These are phyloP conservation scores for Lipomyces mesembrius DNA, from an alignment of 805 yeast species.

Conservation along the genomic window DNA sequence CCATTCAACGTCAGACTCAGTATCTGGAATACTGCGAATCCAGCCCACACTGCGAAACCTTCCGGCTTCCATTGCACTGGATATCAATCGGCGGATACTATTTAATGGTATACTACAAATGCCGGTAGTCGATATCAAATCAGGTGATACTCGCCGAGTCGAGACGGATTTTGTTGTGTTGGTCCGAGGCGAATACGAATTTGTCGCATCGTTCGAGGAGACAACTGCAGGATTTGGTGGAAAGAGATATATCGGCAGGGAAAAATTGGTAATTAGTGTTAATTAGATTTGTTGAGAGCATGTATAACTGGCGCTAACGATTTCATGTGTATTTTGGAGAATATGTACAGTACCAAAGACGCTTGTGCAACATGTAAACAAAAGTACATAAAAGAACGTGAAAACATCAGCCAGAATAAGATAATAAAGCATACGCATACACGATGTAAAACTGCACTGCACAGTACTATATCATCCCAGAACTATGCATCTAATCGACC, in stretches of 20 bases:
- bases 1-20: neutral
- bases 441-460: too few species aligned
- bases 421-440: neutral
- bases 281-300: constrained; percentile 1
- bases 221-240: constrained; percentile 33
- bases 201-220: constrained; percentile 69
- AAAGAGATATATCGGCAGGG: constrained; percentile 27
- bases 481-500: neutral
- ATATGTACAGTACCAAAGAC: constrained; percentile 9
- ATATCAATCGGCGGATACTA: constrained; percentile 63
- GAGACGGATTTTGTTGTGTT: constrained; percentile 65
- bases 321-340: neutral
- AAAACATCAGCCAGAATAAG: neutral
- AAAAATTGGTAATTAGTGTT: constrained; percentile 28
- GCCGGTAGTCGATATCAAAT: constrained; percentile 50
- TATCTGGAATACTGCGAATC: constrained; percentile 27
- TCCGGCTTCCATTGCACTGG: constrained; percentile 24
- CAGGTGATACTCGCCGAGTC: constrained; percentile 52
- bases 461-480: neutral
- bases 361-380: neutral
- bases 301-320: neutral
- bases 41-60: constrained; percentile 32
- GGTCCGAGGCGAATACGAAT: constrained; percentile 79
- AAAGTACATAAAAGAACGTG: neutral
- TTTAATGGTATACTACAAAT: constrained; percentile 75